Conservation (phyloP, 768 basidiomycete species). For the Auricularia sp. region DNA sequence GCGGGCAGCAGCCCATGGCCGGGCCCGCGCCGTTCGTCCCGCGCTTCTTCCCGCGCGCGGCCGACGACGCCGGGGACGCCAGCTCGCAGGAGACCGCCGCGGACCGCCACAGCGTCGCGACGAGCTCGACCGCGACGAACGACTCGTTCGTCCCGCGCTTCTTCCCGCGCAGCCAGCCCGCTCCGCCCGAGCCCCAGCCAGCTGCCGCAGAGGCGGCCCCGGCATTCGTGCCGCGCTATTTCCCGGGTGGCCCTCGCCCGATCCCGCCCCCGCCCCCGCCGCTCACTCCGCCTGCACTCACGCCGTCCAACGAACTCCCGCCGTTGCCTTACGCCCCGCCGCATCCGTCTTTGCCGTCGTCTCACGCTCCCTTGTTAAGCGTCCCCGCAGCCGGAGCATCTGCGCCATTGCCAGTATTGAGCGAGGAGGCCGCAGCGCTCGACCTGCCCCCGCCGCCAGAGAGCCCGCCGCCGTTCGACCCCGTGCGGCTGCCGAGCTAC, state of each 20-base stretch:
- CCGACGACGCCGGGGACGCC: conserved; percentile 2
- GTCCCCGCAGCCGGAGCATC: too few species aligned
- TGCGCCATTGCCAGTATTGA: not conserved
- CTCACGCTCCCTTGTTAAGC: too few species aligned
- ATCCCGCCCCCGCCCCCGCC: too few species aligned
- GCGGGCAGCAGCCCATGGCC: conserved; percentile 26
- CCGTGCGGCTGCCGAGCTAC: not conserved
- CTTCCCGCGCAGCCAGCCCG: not conserved
- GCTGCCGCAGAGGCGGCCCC: not conserved
- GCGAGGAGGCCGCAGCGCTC: not conserved
- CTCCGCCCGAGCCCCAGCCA: not conserved
- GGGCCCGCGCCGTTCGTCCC: conserved; percentile 43
- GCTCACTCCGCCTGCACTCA: too few species aligned
- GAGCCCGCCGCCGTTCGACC: not conserved
- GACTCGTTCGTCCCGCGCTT: not conserved
- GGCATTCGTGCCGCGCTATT: not conserved
- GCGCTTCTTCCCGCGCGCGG: conserved; percentile 46
- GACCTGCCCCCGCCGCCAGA: not conserved
- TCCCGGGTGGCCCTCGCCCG: too few species aligned
- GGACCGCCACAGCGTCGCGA: too few species aligned
- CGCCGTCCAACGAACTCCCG: too few species aligned
- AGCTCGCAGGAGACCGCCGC: not conserved
- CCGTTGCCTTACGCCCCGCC: too few species aligned
- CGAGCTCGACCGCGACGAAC: too few species aligned
- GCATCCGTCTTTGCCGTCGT: too few species aligned